Conservation (phyloP, 1,284 basidiomycete genomes). For the Heterobasidion occidentale region DNA sequence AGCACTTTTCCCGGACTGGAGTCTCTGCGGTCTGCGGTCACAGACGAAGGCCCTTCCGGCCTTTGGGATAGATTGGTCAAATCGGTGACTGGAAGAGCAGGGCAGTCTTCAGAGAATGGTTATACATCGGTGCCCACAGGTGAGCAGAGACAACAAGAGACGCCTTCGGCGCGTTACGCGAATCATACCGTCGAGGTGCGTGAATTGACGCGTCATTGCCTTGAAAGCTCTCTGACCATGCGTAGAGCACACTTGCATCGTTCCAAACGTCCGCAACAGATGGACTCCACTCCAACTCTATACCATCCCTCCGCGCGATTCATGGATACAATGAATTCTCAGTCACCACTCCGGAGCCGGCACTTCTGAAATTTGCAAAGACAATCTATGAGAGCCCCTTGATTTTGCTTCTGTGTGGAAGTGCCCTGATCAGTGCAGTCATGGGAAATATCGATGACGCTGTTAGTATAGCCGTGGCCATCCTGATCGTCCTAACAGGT, state of each 20-base stretch:
- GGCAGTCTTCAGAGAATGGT: constrained; percentile 14
- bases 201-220: not conserved
- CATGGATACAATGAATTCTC: constrained; percentile 94
- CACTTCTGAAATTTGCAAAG: constrained; percentile 82
- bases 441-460: constrained; percentile 96
- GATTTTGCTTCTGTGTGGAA: constrained; percentile 84
- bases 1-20: constrained; percentile 19
- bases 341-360: constrained; percentile 75
- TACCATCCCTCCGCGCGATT: constrained; percentile 58
- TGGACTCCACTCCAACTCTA: constrained; percentile 60
- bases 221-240: not conserved
- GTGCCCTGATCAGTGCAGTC: constrained; percentile 79
- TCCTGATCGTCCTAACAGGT: constrained; percentile 91
- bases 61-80: constrained; percentile 34
- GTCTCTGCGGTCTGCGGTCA: constrained; percentile 17
- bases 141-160: constrained; percentile 19
- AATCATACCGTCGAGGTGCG: constrained; percentile 36
- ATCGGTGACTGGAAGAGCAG: constrained; percentile 20
- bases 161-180: constrained; percentile 27
- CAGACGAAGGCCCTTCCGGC: constrained; percentile 20
- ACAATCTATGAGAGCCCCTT: constrained; percentile 93
- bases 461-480: constrained; percentile 88
- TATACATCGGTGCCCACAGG: constrained; percentile 21
- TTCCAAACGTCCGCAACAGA: constrained; percentile 52
- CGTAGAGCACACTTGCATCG: constrained; percentile 59